These are phyloP conservation scores for Colletotrichum higginsianum DNA, from an alignment of 2,329 filamentous ascomycete species.

Conservation along the genomic window DNA sequence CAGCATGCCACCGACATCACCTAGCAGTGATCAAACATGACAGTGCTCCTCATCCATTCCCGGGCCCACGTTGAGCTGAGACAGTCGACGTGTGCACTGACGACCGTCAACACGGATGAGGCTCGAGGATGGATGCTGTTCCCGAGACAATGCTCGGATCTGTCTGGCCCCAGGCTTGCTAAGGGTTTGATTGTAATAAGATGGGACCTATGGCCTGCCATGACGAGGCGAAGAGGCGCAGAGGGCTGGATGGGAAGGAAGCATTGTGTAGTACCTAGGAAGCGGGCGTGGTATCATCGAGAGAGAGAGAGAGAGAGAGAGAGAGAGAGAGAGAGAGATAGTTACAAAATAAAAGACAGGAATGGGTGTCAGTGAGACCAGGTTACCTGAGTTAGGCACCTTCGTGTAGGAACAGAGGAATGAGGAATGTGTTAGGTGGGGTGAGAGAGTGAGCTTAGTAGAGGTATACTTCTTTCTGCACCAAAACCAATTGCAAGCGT, in stretches of 20 bases:
- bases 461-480: too few species aligned
- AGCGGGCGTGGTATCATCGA: conserved; percentile 2
- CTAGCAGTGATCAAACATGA: conserved; percentile 1
- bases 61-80: conserved; percentile 29
- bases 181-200: background rate
- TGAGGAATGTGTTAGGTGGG: too few species aligned
- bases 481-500: too few species aligned
- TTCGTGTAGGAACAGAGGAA: too few species aligned
- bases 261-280: conserved; percentile 5
- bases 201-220: conserved; percentile 19
- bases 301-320: background rate
- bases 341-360: too few species aligned
- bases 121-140: conserved; percentile 35
- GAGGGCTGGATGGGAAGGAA: background rate
- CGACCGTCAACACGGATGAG: conserved; percentile 16
- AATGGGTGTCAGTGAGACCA: too few species aligned
- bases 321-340: background rate
- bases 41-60: conserved; percentile 5
- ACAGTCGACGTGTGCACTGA: conserved; percentile 32
- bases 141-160: conserved; percentile 33
- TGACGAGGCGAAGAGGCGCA: conserved; percentile 22
- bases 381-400: too few species aligned
- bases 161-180: background rate
- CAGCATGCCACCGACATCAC: conserved; percentile 31
- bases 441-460: too few species aligned